These are phyloP conservation scores for Filosporella fistucella DNA, from an alignment of 495 filamentous ascomycete genomes.

Conservation along the genomic window DNA sequence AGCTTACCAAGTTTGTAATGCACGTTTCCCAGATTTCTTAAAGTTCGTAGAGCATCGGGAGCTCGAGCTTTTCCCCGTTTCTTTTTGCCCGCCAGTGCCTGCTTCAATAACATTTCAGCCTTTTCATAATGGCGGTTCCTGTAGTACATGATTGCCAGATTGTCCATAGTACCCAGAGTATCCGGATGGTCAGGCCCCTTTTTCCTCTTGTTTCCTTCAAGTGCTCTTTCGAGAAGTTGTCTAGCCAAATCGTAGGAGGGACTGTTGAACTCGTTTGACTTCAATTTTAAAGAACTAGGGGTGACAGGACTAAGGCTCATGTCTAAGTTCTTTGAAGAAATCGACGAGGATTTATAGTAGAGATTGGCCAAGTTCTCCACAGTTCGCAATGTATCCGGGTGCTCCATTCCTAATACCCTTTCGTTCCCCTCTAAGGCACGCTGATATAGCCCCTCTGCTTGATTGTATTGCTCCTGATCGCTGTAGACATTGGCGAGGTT, in stretches of 20 bases:
- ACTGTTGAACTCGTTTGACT: too few species aligned
- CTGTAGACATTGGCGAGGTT: constrained; percentile 7
- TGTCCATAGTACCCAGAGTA: not conserved
- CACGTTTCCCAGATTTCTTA: constrained; percentile 1
- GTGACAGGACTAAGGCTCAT: too few species aligned
- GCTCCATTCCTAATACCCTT: constrained; percentile 20
- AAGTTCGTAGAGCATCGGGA: not conserved
- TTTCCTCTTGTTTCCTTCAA: not conserved
- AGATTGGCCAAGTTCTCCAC: constrained; percentile 24
- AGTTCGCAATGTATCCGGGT: constrained; percentile 23
- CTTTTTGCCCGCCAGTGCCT: constrained; percentile 5
- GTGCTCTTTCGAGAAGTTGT: not conserved
- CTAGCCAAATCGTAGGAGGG: too few species aligned
- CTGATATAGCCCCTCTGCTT: constrained; percentile 22
- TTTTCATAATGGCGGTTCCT: constrained; percentile 5
- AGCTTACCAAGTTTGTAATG: constrained; percentile 14
- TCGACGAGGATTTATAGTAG: too few species aligned
- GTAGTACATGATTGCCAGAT: not conserved
- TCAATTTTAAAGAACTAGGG: too few species aligned
- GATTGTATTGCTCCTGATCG: constrained; percentile 7
- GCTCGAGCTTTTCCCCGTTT: not conserved
- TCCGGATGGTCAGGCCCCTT: constrained; percentile 8
- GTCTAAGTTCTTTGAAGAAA: too few species aligned
- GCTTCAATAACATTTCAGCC: constrained; percentile 1
- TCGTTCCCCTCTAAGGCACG: constrained; percentile 24